These are phyloP conservation scores for Mangifera indica DNA, from an alignment of 345 rosid genomes.

Conservation along the genomic window DNA sequence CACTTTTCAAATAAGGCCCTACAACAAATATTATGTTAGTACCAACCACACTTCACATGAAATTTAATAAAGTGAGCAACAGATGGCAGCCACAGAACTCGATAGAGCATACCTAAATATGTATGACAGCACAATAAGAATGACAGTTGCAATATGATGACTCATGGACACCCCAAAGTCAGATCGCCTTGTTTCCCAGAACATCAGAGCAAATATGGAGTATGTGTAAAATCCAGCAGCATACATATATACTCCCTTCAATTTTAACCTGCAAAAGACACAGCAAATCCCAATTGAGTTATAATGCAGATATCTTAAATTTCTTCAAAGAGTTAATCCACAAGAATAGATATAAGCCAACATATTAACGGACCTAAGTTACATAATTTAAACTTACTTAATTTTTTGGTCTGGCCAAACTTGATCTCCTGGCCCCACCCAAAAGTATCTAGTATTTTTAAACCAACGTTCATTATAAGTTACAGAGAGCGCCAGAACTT, in stretches of 20 bases:
- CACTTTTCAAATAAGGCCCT: neutral
- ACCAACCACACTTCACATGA: constrained; percentile 3
- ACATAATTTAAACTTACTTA: constrained; percentile 51
- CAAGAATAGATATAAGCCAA: constrained; percentile 12
- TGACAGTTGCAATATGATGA: constrained; percentile 85
- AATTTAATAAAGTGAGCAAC: constrained; percentile 2
- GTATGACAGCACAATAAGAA: constrained; percentile 85
- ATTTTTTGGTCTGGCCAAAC: constrained; percentile 88
- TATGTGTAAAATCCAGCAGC: constrained; percentile 94
- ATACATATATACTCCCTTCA: constrained; percentile 84
- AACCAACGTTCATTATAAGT: constrained; percentile 91
- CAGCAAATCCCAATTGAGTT: constrained; percentile 11
- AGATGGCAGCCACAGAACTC: neutral
- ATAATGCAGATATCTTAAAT: constrained; percentile 1
- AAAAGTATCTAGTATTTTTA: constrained; percentile 65
- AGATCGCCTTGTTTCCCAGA: constrained; percentile 99
- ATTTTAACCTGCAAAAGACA: constrained; percentile 64
- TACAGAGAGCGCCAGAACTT: constrained; percentile 68
- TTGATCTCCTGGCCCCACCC: constrained; percentile 95
- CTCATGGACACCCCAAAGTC: constrained; percentile 98
- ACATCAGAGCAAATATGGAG: constrained; percentile 91
- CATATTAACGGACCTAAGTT: constrained; percentile 1
- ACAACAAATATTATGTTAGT: neutral
- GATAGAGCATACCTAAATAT: constrained; percentile 52
- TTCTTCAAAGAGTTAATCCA: neutral